A percentile compares a stretch with the other conserved stretches of the same genome.
These are phyloP conservation scores for Trichoderma asperelloides DNA, from an alignment of 495 filamentous ascomycete species.

Conservation along the genomic window DNA sequence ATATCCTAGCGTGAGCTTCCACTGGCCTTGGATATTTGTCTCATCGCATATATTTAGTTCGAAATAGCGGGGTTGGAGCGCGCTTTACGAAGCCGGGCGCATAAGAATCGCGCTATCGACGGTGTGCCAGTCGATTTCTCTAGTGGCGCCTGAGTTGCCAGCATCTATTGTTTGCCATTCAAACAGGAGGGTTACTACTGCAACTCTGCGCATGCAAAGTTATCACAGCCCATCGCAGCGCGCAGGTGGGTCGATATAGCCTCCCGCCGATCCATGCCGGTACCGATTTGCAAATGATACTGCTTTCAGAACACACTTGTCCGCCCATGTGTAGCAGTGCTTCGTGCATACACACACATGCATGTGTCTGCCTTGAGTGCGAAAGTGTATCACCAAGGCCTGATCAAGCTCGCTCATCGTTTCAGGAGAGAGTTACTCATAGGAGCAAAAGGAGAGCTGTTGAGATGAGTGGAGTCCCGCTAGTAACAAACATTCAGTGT, in stretches of 20 bases:
- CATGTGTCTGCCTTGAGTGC: too few relatives aligned
- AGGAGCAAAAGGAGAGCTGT: background rate
- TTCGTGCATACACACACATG: background rate
- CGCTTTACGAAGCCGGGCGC: background rate
- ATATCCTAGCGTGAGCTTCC: background rate
- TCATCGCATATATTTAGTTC: background rate
- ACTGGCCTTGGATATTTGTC: background rate
- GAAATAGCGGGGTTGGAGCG: background rate
- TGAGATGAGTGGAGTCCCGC: background rate
- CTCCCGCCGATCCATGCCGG: background rate
- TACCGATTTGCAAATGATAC: slow-evolving; percentile 6
- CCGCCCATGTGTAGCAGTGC: background rate
- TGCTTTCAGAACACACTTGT: background rate
- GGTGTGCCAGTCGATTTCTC: background rate
- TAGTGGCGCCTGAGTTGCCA: slow-evolving; percentile 6
- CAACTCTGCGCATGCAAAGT: slow-evolving; percentile 1
- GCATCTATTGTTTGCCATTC: background rate
- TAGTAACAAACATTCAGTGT: background rate
- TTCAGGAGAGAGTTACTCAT: background rate
- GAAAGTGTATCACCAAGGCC: background rate
- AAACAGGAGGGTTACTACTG: background rate
- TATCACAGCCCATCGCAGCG: slow-evolving; percentile 4
- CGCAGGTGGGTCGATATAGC: background rate
- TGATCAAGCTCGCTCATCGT: background rate
- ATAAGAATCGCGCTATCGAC: background rate